phyloP scores from a whole-genome alignment of 2,329 filamentous ascomycete genomes.

The Venturia pyrina region DNA sequence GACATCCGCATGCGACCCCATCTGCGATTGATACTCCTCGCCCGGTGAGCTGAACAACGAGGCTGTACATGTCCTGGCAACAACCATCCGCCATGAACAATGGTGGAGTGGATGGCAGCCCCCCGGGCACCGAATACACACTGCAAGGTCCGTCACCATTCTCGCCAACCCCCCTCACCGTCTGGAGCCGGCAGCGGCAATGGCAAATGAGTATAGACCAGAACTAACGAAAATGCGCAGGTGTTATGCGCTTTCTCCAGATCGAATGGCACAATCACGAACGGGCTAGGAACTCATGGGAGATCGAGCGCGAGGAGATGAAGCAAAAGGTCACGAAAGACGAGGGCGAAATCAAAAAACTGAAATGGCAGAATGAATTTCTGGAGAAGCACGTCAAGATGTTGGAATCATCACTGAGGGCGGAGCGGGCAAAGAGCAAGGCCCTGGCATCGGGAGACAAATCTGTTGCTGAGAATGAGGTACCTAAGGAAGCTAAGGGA shows the following conservation, averaged over 20 bases:
- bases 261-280: conserved; percentile 99
- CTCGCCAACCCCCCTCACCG: neutral
- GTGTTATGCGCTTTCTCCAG: conserved; percentile 98
- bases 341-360: conserved; percentile 79
- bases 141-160: conserved; percentile 49
- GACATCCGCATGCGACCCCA: neutral
- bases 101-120: conserved; percentile 39
- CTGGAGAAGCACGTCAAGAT: conserved; percentile 84
- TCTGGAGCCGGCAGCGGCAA: neutral
- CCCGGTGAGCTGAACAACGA: neutral
- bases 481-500: conserved; percentile 22
- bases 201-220: neutral
- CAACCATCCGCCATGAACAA: conserved; percentile 53
- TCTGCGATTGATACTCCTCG: neutral
- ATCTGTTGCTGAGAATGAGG: conserved; percentile 35
- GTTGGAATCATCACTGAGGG: conserved; percentile 77
- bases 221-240: conserved; percentile 34
- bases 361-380: conserved; percentile 80
- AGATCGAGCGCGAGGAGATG: conserved; percentile 99
- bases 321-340: conserved; percentile 91
- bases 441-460: conserved; percentile 41
- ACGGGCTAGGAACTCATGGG: conserved; percentile 94
- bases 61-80: conserved; percentile 55
- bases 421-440: conserved; percentile 64
- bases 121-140: conserved; percentile 61